Evolutionary conservation across 371 early-diverging fungal species (phyloP).

Genomic region (Mortierella sp.): DNA sequence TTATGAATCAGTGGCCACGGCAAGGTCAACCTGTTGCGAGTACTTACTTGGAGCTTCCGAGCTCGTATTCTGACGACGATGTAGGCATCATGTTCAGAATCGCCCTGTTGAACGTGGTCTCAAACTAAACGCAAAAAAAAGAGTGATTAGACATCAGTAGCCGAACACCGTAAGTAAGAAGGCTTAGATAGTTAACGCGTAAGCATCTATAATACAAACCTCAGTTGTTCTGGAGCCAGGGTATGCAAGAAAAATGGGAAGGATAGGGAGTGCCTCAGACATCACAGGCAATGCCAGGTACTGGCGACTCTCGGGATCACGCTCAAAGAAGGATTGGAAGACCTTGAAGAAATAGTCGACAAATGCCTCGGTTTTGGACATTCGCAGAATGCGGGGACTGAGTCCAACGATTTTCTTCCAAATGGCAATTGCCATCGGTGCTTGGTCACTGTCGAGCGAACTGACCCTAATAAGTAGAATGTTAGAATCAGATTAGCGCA

Average conservation of each 20-base stretch:
- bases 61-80: slow-evolving; percentile 61
- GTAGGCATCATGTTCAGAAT: slow-evolving; percentile 65
- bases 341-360: slow-evolving; percentile 45
- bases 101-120: slow-evolving; percentile 34
- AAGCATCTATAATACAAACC: slow-evolving; percentile 8
- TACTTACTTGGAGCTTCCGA: slow-evolving; percentile 59
- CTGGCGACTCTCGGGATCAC: slow-evolving; percentile 34
- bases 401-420: slow-evolving; percentile 63
- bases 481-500: not conserved
- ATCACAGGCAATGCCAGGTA: slow-evolving; percentile 44
- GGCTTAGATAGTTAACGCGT: too few species aligned
- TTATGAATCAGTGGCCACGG: not conserved
- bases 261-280: slow-evolving; percentile 51
- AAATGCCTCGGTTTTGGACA: slow-evolving; percentile 53
- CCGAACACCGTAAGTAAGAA: not conserved
- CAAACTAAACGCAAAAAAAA: slow-evolving; percentile 24
- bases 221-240: slow-evolving; percentile 35
- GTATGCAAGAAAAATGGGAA: slow-evolving; percentile 44
- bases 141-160: too few species aligned
- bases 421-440: slow-evolving; percentile 50
- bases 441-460: slow-evolving; percentile 41
- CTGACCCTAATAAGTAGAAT: slow-evolving; percentile 38
- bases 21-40: not conserved
- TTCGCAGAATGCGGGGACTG: slow-evolving; percentile 62
- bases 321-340: slow-evolving; percentile 53